These are phyloP conservation scores for Pyrenochaeta sp. DNA, from an alignment of 2,329 filamentous ascomycete species.

Conservation along the genomic window DNA sequence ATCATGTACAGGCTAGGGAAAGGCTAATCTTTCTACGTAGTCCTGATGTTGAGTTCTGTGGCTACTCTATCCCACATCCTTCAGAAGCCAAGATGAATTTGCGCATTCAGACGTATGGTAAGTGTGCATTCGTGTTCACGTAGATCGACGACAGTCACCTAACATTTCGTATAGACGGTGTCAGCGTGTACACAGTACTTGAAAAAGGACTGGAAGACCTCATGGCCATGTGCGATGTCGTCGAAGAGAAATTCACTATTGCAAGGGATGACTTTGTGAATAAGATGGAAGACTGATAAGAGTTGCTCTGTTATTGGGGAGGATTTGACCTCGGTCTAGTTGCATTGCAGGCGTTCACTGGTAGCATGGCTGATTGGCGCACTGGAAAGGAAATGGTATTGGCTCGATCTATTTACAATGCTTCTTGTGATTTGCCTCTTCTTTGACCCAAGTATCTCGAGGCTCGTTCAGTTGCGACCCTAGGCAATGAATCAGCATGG, in stretches of 20 bases:
- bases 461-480: slow-evolving; percentile 13
- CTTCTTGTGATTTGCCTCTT: slow-evolving; percentile 23
- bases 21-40: slow-evolving; percentile 56
- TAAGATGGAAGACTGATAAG: slow-evolving; percentile 36
- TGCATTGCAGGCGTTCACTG: slow-evolving; percentile 47
- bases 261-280: slow-evolving; percentile 70
- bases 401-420: slow-evolving; percentile 45
- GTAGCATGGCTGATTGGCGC: slow-evolving; percentile 31
- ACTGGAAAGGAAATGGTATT: slow-evolving; percentile 48
- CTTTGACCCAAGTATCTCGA: slow-evolving; percentile 6
- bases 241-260: slow-evolving; percentile 85
- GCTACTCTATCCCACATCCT: slow-evolving; percentile 96
- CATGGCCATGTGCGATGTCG: slow-evolving; percentile 90
- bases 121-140: background rate
- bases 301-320: background rate
- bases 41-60: slow-evolving; percentile 96
- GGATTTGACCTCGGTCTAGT: background rate
- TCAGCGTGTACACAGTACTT: slow-evolving; percentile 82
- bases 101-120: slow-evolving; percentile 96
- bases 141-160: background rate
- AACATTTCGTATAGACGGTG: slow-evolving; percentile 67
- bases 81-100: slow-evolving; percentile 97
- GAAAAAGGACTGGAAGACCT: slow-evolving; percentile 90
- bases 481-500: background rate
- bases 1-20: too few relatives aligned